Conservation (phyloP, 208 protist species). For the Endotrypanum monterogeii region DNA sequence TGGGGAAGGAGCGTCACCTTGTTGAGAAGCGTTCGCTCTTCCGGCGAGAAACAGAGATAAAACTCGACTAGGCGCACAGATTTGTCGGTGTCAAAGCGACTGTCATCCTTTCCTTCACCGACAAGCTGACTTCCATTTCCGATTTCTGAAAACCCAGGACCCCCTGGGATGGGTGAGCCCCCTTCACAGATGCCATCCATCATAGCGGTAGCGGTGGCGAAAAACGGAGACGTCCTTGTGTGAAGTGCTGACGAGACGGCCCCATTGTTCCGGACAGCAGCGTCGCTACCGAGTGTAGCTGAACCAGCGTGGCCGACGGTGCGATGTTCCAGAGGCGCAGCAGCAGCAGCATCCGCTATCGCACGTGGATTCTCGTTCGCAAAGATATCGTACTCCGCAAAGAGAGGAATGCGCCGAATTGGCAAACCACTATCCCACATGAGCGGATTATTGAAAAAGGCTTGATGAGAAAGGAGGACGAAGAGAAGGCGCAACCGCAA, state of each 20-base stretch:
- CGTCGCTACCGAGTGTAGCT: not conserved
- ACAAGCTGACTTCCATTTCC: not conserved
- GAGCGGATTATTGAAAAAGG: constrained; percentile 55
- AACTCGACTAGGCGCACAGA: constrained; percentile 36
- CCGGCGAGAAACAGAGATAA: constrained; percentile 47
- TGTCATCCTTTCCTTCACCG: not conserved
- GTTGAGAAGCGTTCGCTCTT: constrained; percentile 38
- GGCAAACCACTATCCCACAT: constrained; percentile 37
- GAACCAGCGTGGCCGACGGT: not conserved
- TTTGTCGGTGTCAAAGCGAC: constrained; percentile 7
- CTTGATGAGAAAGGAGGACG: constrained; percentile 61
- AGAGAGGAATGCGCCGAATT: constrained; percentile 34
- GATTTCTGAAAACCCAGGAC: not conserved
- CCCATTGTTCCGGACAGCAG: not conserved
- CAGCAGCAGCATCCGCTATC: constrained; percentile 4
- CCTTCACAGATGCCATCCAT: not conserved
- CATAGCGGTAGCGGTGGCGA: not conserved
- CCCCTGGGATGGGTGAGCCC: not conserved
- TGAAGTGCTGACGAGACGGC: not conserved
- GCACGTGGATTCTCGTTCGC: not conserved
- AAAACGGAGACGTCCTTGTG: not conserved
- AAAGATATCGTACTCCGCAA: constrained; percentile 33
- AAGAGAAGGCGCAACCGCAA: constrained; percentile 43
- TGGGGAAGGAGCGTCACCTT: constrained; percentile 14
- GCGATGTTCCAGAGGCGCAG: not conserved